These are phyloP conservation scores for Boletales sp. DNA, from an alignment of 768 basidiomycete species.

Conservation along the genomic window DNA sequence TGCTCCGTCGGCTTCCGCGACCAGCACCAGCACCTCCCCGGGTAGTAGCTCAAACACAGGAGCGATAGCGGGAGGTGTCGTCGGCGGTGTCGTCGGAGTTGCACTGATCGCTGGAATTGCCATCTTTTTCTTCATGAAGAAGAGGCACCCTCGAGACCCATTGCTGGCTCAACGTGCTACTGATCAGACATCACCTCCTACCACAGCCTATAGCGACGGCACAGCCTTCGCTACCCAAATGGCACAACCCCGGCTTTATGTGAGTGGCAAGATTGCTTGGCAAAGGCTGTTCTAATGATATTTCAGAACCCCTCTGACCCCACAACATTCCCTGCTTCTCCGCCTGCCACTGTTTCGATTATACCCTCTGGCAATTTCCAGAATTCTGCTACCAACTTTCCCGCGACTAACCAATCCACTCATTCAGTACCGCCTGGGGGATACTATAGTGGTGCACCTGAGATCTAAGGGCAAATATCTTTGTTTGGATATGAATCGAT, in stretches of 20 bases:
- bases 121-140: conserved; percentile 38
- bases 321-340: conserved; percentile 33
- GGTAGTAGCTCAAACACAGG: conserved; percentile 36
- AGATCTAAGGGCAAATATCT: conserved; percentile 12
- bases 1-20: conserved; percentile 5
- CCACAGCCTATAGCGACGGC: conserved; percentile 7
- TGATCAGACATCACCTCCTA: not conserved
- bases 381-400: conserved; percentile 4
- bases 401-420: conserved; percentile 9
- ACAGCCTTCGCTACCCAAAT: conserved; percentile 15
- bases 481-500: not conserved
- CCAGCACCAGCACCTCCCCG: conserved; percentile 2
- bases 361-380: conserved; percentile 5
- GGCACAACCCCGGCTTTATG: conserved; percentile 28
- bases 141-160: conserved; percentile 22
- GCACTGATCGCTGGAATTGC: conserved; percentile 37
- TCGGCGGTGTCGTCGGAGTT: conserved; percentile 57
- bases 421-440: conserved; percentile 10
- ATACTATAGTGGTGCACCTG: conserved; percentile 25
- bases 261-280: conserved; percentile 12
- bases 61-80: conserved; percentile 61
- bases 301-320: conserved; percentile 36
- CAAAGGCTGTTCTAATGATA: not conserved
- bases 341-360: conserved; percentile 14
- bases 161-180: not conserved